Base-by-base conservation (phyloP, 352 stramenopile species). In the Globisporangium recalcitrans region DNA sequence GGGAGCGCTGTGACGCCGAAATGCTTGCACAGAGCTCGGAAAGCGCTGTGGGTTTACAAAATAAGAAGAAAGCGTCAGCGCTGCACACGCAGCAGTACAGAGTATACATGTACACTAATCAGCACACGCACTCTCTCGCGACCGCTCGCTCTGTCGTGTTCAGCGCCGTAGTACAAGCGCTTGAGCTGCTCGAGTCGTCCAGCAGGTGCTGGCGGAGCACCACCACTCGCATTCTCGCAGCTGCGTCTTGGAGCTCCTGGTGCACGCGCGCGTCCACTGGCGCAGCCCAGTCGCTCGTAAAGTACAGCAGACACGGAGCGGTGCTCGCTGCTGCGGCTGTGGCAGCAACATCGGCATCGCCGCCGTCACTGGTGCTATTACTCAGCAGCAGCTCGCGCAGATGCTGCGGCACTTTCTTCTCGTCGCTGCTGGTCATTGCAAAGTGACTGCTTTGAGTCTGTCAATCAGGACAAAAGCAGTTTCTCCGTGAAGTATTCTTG, bases 281-380 rank as follows among this genome's bases (percentile, higher is more conserved):
- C 9, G 31, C 32, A 19, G 58, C 60, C 80, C 80, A 90, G 53
- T 72, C 70, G 51, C 73, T 82, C 10, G 73, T 76, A 24, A 88
- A 70, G 53, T 80, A 82, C 4, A 75, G 21, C 2, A 74, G 5
- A 22, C 7, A 27, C 2, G 21, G 19, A 24, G n/a, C 1, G 26
- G 42, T 31, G 6, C 4, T 32, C 1, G 38, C 8, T 26, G 21
- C 1, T 6, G 31, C 32, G 9, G 8, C 29, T 48, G 14, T 11
- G 13, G 19, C 4, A 27, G 53, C 21, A 51, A 16, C 44, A n/a
- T 52, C 38, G 16, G 38, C 38, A n/a, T n/a, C 10, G 16, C n/a
- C 13, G 31, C 31, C 16, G 27, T 38, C 55, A 13, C n/a, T 44
- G 4, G 16, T n/a, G n/a, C n/a, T n/a, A n/a, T n/a, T 10, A 4